These are phyloP conservation scores for Suhomyces choctaworum DNA, from an alignment of 1,139 yeast species.

Conservation along the genomic window DNA sequence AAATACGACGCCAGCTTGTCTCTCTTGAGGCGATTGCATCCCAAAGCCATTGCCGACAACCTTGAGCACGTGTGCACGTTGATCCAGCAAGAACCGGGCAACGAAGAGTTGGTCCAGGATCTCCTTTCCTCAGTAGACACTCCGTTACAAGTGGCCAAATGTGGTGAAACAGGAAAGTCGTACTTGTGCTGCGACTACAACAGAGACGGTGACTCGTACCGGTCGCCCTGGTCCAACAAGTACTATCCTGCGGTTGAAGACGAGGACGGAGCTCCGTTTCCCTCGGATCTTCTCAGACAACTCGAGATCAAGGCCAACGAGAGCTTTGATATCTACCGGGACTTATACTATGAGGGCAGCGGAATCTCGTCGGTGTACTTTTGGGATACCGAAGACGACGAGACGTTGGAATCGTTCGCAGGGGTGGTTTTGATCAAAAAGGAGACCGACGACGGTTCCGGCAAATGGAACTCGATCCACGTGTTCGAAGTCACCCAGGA, in stretches of 20 bases:
- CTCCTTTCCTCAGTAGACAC: conserved; percentile 84
- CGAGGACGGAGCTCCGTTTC: conserved; percentile 66
- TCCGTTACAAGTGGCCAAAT: conserved; percentile 64
- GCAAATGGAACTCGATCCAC: conserved; percentile 90
- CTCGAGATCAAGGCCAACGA: conserved; percentile 84
- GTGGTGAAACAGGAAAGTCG: conserved; percentile 61
- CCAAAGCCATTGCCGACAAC: conserved; percentile 63
- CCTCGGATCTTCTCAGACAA: conserved; percentile 65
- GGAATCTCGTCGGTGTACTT: conserved; percentile 81
- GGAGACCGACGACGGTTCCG: conserved; percentile 51
- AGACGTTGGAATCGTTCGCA: conserved; percentile 60
- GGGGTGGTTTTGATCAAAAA: conserved; percentile 90
- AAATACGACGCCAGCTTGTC: conserved; percentile 87
- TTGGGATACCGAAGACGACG: conserved; percentile 73
- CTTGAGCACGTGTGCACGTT: conserved; percentile 69
- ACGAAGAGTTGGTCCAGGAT: conserved; percentile 75
- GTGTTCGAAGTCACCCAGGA: conserved; percentile 74
- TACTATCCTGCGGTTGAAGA: conserved; percentile 65
- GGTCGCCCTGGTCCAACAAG: conserved; percentile 89
- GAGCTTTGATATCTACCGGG: conserved; percentile 90
- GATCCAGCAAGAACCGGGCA: conserved; percentile 48
- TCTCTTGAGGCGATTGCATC: conserved; percentile 82
- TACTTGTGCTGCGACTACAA: conserved; percentile 91
- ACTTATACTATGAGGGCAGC: conserved; percentile 92
- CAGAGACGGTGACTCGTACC: conserved; percentile 87